phyloP scores from a whole-genome alignment of 352 stramenopile genomes.

The Phytopythium sindhum region DNA sequence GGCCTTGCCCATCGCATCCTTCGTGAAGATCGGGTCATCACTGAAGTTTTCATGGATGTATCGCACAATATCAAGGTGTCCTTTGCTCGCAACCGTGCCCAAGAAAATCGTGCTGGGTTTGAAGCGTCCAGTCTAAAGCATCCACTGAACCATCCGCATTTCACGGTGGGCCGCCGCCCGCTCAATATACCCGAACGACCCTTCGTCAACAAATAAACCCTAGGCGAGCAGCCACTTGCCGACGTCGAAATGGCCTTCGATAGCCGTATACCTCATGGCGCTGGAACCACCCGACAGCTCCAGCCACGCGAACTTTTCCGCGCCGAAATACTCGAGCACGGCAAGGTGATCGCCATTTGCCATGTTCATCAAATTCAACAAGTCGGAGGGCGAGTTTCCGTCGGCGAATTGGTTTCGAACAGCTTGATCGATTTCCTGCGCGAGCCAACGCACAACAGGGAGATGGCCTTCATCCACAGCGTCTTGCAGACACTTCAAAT shows the following conservation, averaged over 20 bases:
- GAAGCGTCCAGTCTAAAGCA: neutral
- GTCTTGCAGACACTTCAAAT: neutral
- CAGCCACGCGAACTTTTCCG: neutral
- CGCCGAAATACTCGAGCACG: neutral
- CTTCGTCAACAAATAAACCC: neutral
- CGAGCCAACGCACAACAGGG: neutral
- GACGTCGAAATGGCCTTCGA: constrained; percentile 9
- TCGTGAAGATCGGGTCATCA: neutral
- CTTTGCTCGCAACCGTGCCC: neutral
- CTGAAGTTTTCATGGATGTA: neutral
- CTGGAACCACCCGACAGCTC: constrained; percentile 3
- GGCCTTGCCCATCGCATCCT: neutral
- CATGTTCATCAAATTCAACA: neutral
- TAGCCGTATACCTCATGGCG: too few species aligned
- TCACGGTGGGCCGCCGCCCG: neutral
- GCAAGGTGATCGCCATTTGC: neutral
- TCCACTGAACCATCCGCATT: neutral
- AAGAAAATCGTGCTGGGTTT: neutral
- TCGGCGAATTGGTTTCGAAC: neutral
- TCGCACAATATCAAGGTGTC: neutral
- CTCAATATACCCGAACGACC: neutral
- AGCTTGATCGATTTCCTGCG: neutral
- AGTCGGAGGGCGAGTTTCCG: neutral
- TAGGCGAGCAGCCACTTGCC: neutral
- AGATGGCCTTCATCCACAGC: neutral